phyloP scores from a whole-genome alignment of 2,329 filamentous ascomycete genomes.

The Knufia petricola region DNA sequence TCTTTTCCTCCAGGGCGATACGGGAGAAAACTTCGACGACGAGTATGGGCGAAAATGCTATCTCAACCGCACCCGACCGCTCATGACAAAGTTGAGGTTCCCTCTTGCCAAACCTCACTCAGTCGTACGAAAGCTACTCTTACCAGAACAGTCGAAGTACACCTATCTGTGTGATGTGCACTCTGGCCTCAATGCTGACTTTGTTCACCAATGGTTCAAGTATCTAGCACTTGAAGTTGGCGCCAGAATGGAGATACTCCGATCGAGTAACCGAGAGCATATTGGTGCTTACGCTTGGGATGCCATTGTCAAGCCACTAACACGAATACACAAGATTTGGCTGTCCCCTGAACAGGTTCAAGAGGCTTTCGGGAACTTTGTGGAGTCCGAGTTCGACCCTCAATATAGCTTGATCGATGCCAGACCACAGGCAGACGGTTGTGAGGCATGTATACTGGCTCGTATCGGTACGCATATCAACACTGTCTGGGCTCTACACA shows the following conservation, averaged over 20 bases:
- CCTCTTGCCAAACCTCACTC: not conserved
- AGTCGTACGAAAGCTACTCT: not conserved
- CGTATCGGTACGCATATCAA: not conserved
- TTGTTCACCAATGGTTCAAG: conserved; percentile 8
- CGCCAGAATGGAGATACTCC: conserved; percentile 2
- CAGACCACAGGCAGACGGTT: not conserved
- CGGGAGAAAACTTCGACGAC: conserved; percentile 1
- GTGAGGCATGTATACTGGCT: conserved; percentile 6
- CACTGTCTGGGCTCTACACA: not conserved
- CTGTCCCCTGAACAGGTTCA: not conserved
- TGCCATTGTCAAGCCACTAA: conserved; percentile 2
- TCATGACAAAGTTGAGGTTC: not conserved
- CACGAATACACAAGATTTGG: conserved; percentile 6
- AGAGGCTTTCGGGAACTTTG: conserved; percentile 4
- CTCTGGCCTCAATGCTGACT: conserved; percentile 5
- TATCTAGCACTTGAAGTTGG: conserved; percentile 2
- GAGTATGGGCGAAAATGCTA: conserved; percentile 1
- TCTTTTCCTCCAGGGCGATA: not conserved
- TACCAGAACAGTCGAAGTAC: conserved; percentile 3
- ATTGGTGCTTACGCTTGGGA: conserved; percentile 2
- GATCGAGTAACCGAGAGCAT: not conserved
- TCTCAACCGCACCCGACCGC: conserved; percentile 1
- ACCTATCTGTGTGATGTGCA: conserved; percentile 5
- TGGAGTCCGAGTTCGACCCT: not conserved
- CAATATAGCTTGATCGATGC: not conserved